Evolutionary conservation across 2,329 filamentous ascomycete species (phyloP), one percentile per base, ranked within the genome.

Genomic region (Sporothrix protearum): DNA sequence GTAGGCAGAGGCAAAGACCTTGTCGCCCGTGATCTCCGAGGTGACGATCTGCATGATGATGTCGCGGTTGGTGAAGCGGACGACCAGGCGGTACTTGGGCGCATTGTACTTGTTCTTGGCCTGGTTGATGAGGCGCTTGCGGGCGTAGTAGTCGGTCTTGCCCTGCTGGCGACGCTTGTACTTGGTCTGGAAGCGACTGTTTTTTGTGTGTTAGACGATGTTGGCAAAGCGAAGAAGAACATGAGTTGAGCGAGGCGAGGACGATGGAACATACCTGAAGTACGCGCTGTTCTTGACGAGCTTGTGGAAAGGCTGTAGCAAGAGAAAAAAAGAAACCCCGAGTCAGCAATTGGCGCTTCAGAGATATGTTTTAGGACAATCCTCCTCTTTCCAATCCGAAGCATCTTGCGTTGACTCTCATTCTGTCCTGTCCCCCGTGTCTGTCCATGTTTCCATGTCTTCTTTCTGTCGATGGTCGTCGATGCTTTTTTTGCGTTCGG

Each of bases 81-180:
- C 93, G 78, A 99, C 96, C 82, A 99, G 92, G 82, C 96, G 93
- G 92, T 99, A 98, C 91, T 99, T 99, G 86, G 96, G 96, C 76
- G 96, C 92, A 87, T 97, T 97, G 92, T 98, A 99, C 92, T 99
- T 99, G 93, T 99, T 99, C 93, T 98, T 99, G 87, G 96, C 96
- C 90, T 99, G 96, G 88, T 93, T 94, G 89, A 98, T 96, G 85
- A 99, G 89, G 82, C 96, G 92, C 93, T 98, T 98, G 85, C 96
- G 95, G 83, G 96, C 96, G 85, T 97, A 98, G 93, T 99, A 99
- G 85, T 99, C 96, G 87, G 96, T 99, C 92, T 99, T 99, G 83
- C 96, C 96, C 81, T 91, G 82, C 78, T 93, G 90, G 85, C 96
- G 91, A 84, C 96, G 94, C 89, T 94, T 96, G 92, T 97, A 99